These are phyloP conservation scores for Astrothelium subdiscretum DNA, from an alignment of 495 filamentous ascomycete genomes.

Conservation along the genomic window DNA sequence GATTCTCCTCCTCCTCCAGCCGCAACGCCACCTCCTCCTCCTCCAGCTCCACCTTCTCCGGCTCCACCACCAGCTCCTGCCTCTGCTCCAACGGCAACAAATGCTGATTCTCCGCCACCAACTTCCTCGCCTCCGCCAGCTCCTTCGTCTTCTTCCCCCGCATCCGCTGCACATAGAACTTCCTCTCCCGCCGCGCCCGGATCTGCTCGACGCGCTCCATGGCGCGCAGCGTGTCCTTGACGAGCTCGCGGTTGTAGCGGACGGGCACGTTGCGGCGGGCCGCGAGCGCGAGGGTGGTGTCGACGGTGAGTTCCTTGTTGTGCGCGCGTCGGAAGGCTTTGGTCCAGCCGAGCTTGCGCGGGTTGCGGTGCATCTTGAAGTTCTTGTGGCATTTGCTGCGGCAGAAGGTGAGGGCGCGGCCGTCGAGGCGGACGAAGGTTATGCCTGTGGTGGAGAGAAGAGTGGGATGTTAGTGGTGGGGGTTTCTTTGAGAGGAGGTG, in stretches of 20 bases:
- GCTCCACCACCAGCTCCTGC: slow-evolving; percentile 38
- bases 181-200: slow-evolving; percentile 64
- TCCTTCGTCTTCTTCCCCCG: slow-evolving; percentile 75
- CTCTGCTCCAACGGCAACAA: slow-evolving; percentile 47
- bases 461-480: background rate
- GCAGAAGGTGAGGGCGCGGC: slow-evolving; percentile 61
- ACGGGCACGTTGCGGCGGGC: slow-evolving; percentile 87
- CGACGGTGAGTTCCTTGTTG: slow-evolving; percentile 73
- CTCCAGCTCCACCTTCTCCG: slow-evolving; percentile 40
- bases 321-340: slow-evolving; percentile 30
- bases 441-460: slow-evolving; percentile 42
- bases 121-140: slow-evolving; percentile 64
- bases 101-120: slow-evolving; percentile 87
- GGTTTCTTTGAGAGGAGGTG: too few species aligned
- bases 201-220: slow-evolving; percentile 91
- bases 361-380: slow-evolving; percentile 96
- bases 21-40: slow-evolving; percentile 35
- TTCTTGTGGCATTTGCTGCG: slow-evolving; percentile 90
- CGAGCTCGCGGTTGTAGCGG: slow-evolving; percentile 86
- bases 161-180: slow-evolving; percentile 88
- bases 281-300: slow-evolving; percentile 84
- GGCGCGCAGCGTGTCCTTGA: slow-evolving; percentile 73
- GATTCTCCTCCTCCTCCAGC: slow-evolving; percentile 25
- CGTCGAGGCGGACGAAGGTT: slow-evolving; percentile 75
- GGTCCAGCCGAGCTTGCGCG: slow-evolving; percentile 44